Base-by-base conservation (phyloP, 2,329 filamentous ascomycete genomes). In the Lachnellula subtilissima region DNA sequence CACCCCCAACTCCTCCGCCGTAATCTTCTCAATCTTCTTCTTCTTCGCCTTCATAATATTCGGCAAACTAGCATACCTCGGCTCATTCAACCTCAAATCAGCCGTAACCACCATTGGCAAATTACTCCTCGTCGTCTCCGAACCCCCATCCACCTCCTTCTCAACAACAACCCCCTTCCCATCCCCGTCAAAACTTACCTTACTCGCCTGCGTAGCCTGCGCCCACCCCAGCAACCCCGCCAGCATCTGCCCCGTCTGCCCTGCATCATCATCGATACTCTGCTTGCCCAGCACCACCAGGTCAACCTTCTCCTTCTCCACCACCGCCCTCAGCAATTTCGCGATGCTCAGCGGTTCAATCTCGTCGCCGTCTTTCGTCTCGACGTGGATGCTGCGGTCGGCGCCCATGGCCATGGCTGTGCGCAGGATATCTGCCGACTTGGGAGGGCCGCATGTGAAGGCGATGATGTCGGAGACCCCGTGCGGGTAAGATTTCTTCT, bases 41-140 rank as follows among this genome's bases (percentile, higher is more conserved):
- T 97, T 99, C 88, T 99, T 99, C 52, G 94, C 94, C 87, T 97
- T 99, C 94, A 99, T 99, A 64, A 99, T 97, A 72, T 97, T 97
- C 50, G 92, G 93, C 82, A 99, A 74, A 74, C 85, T 96, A 22
- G 93, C 94, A 73, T 96, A 99, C 62, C 94, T 80, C 57, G 94
- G 94, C 82, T 95, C 91, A 71, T 99, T 99, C 72, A 99, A 77
- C 52, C 94, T 79, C 76, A 99, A 74, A 78, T 99, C 94, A 60
- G 94, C 96, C 59, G 94, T 99, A 66, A 99, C 89, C 52, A 99
- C 78, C 85, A 97, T 86, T 0, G 94, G 94, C 74, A 99, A 75
- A 78, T 88, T 89, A 1, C 89, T 86, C 72, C 81, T 82, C 54
- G 99, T 78, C 61, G 92, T 97, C 81, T 97, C 94, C 39, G 89